Conservation (phyloP, 2,329 filamentous ascomycete species). For the Aspergillus clavatus region DNA sequence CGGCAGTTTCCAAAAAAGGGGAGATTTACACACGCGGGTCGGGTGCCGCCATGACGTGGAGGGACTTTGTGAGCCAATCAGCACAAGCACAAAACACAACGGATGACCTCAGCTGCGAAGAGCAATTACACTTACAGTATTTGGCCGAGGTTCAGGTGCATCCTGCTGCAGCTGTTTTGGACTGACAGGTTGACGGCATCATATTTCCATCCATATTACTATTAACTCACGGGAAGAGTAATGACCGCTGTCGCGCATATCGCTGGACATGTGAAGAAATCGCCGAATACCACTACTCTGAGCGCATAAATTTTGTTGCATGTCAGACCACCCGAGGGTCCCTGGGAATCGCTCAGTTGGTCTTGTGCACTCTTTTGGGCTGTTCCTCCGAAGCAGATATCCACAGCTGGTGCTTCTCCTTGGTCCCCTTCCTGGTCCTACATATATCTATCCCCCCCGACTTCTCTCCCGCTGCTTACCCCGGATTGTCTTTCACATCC, state of each 20-base stretch:
- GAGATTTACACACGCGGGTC: neutral
- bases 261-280: neutral
- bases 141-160: neutral
- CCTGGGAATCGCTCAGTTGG: too few species aligned
- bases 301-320: too few species aligned
- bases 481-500: neutral
- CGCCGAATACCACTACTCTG: neutral
- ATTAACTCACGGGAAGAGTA: neutral
- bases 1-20: slow-evolving; percentile 6
- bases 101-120: neutral
- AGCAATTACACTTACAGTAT: too few species aligned
- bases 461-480: slow-evolving; percentile 6
- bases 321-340: too few species aligned
- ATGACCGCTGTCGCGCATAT: neutral
- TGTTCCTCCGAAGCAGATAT: neutral
- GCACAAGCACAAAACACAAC: slow-evolving; percentile 3
- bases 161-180: neutral
- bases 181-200: too few species aligned
- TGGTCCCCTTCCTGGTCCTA: slow-evolving; percentile 7
- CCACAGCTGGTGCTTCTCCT: neutral
- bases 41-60: slow-evolving; percentile 15
- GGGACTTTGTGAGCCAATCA: slow-evolving; percentile 13
- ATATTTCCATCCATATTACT: too few species aligned
- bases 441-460: slow-evolving; percentile 17
- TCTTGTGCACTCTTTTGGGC: neutral